phyloP scores from a whole-genome alignment of 2,329 filamentous ascomycete species.

The Cladophialophora carrionii region DNA sequence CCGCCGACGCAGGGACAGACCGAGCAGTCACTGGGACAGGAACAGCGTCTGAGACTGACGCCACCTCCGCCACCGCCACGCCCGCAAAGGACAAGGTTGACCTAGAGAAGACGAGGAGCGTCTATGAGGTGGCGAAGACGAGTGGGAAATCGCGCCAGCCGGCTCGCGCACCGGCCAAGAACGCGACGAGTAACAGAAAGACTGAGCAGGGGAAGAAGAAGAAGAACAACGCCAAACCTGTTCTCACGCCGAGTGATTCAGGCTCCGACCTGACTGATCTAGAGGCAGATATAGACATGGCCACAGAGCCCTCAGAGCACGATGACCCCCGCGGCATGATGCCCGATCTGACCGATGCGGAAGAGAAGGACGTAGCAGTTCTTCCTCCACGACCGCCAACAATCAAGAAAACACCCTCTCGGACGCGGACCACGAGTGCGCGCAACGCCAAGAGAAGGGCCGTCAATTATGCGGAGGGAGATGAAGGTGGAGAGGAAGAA shows the following conservation, averaged over 20 bases:
- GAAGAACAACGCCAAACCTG: neutral
- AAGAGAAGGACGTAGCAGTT: slow-evolving; percentile 7
- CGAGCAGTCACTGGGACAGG: neutral
- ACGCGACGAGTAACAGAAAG: neutral
- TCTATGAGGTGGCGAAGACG: slow-evolving; percentile 34
- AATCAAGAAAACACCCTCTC: slow-evolving; percentile 1
- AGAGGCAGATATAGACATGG: slow-evolving; percentile 22
- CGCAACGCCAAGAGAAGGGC: slow-evolving; percentile 29
- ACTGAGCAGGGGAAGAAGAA: slow-evolving; percentile 40
- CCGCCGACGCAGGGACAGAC: slow-evolving; percentile 12
- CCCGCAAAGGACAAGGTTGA: slow-evolving; percentile 9
- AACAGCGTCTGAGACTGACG: slow-evolving; percentile 8
- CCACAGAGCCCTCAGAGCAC: slow-evolving; percentile 37
- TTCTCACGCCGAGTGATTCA: slow-evolving; percentile 2
- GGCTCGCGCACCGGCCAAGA: slow-evolving; percentile 37
- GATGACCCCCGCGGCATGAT: neutral
- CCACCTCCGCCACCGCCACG: neutral
- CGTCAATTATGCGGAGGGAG: slow-evolving; percentile 34
- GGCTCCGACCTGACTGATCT: slow-evolving; percentile 44
- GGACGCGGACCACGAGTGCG: slow-evolving; percentile 30
- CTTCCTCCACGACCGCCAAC: neutral
- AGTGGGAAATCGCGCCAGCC: slow-evolving; percentile 36
- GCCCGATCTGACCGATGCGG: slow-evolving; percentile 47
- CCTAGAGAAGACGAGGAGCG: slow-evolving; percentile 16
- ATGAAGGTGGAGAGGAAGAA: slow-evolving; percentile 20